Conservation (phyloP, 2,329 filamentous ascomycete species). For the Fusarium sp. region DNA sequence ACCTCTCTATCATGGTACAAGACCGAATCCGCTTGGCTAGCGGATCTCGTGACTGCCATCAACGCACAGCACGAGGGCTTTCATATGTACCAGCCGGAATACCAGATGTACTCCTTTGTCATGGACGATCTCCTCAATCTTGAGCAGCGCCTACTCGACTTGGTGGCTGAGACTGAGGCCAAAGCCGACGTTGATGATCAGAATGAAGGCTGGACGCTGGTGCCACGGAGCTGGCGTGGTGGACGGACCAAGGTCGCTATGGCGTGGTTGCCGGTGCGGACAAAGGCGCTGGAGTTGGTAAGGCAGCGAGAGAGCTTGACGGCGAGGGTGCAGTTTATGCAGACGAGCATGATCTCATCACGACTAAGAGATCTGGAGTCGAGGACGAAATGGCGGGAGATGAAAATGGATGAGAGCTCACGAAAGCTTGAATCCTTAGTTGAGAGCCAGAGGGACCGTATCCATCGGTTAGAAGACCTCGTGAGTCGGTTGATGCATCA, state of each 20-base stretch:
- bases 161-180: conserved; percentile 61
- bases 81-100: conserved; percentile 53
- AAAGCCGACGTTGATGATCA: conserved; percentile 42
- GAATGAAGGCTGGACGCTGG: conserved; percentile 55
- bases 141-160: conserved; percentile 61
- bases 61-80: conserved; percentile 46
- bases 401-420: conserved; percentile 49
- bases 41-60: conserved; percentile 57
- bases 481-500: conserved; percentile 30
- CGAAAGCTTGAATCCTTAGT: conserved; percentile 44
- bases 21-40: conserved; percentile 63
- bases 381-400: conserved; percentile 50
- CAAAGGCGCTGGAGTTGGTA: conserved; percentile 62
- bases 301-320: conserved; percentile 63
- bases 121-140: conserved; percentile 63
- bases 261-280: conserved; percentile 61
- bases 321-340: conserved; percentile 63
- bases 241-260: conserved; percentile 58
- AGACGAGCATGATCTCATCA: conserved; percentile 66
- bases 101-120: conserved; percentile 64
- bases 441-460: conserved; percentile 47
- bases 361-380: conserved; percentile 56
- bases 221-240: conserved; percentile 58
- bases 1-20: conserved; percentile 65
- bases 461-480: conserved; percentile 40